Evolutionary conservation across 768 basidiomycete species (phyloP), one percentile per base, ranked within the genome.

Genomic region (Mycena haematopus): DNA sequence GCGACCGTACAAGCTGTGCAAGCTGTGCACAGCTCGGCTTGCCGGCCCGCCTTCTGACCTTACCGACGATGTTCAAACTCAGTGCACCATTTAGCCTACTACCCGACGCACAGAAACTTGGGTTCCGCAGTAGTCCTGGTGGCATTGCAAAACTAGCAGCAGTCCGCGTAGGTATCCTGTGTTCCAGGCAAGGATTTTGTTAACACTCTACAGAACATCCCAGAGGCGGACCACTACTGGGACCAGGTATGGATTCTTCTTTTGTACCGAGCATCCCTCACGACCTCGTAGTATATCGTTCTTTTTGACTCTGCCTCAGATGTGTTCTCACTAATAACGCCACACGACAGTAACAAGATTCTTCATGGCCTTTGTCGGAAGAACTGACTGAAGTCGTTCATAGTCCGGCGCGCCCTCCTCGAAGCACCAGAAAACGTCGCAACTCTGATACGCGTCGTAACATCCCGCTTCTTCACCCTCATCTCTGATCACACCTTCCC

Each of bases 231-330:
- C 71, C 78, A 73, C n/a, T 95, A 96, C 71, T 96, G 95, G 95
- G 84, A 94, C 61, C 95, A 96, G 79, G 93, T 92, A 66, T 70
- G 85, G 70, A 29, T 25, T 33, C 57, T 3, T 58, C 33, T 27
- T 7, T 45, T 40, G 29, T 25, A 52, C 31, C 35, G 31, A 46
- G 60, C 25, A 49, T 51, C 42, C 24, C 40, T 60, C 22, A 52
- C 36, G 27, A 24, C 6, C 42, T 25, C 62, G 11, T 69, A 95
- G 92, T 97, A 91, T 71, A 88, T 91, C 66, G 75, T 84, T 49
- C 80, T 97, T 19, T 96, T 96, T 72, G 93, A 96, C 78, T 91
- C 92, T 9, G 85, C 92, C 1, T 92, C 93, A 0, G 94, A 96
- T 68, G 93, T 95, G 38, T 95, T 93, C 76, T 92, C 95, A 17